Evolutionary conservation across 225 moss, liverwort and hornwort species (phyloP), one percentile per base, ranked within the genome.

Genomic region (Pseudisothecium myosuroides): DNA sequence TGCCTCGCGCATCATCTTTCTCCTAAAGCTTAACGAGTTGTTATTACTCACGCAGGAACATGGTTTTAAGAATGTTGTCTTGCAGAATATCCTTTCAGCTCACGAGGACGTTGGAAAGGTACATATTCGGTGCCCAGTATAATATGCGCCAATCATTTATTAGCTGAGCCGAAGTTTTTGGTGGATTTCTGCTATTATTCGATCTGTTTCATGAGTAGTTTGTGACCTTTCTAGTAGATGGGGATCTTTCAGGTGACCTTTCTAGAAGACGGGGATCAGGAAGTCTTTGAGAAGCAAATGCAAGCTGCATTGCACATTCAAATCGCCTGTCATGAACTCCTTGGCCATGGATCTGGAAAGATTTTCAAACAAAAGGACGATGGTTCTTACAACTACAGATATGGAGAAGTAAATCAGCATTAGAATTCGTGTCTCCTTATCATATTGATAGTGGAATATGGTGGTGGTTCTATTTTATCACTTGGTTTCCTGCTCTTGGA

Each of bases 311-410:
- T 92, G 79, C 78, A 90, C 59, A 83, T 95, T 87, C 96, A 96
- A 87, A 90, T 95, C 71, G 94, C 93, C 26, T 96, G 94, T 68
- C 95, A 96, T 89, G 95, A 96, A 87, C 94, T 96, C 62, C 93
- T 96, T 37, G 96, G 96, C 68, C 96, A 95, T 92, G 96, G 96
- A 32, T 95, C 96, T 47, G 96, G 95, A 64, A 96, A 96, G 81
- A 52, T 95, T 34, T 96, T 95, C 66, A 89, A 79, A n/a, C 90
- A 89, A 69, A 88, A 81, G 76, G 66, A 79, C 29, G 92, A 82
- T 73, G 96, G 95, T 68, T 76, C 83, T 68, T 94, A 95, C 95
- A 96, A 96, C 87, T 96, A 85, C 76, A 90, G 80, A 36, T 60
- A 88, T 87, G 94, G 95, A 81, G 89, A 94, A 89, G 96, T 96